Percentiles rank a stretch among this genome's conserved stretches.
Conservation (phyloP, 2,329 filamentous ascomycete genomes). For the Acrocalymma vagum region DNA sequence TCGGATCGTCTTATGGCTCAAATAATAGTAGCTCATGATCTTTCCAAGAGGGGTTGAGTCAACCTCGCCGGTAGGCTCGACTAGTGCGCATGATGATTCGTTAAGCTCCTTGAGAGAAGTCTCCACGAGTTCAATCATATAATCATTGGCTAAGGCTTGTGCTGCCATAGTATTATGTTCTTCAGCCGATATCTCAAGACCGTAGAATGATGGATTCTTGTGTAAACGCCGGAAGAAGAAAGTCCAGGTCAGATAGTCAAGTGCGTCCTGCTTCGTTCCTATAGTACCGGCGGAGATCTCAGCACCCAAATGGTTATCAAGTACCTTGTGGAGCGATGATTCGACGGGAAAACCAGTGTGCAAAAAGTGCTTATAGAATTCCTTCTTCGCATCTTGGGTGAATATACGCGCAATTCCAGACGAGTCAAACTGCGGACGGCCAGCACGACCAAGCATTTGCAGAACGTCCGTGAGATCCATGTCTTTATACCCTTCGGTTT, state of each 20-base stretch:
- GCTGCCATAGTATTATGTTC: slow-evolving; percentile 89
- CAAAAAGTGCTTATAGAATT: slow-evolving; percentile 99
- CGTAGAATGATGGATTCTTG: slow-evolving; percentile 98
- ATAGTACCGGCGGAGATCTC: slow-evolving; percentile 95
- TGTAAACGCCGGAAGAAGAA: slow-evolving; percentile 98
- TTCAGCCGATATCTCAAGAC: slow-evolving; percentile 89
- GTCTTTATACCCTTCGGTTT: slow-evolving; percentile 96
- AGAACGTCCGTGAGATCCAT: slow-evolving; percentile 99
- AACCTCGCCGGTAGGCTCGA: slow-evolving; percentile 87
- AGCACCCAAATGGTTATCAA: slow-evolving; percentile 96
- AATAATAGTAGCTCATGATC: slow-evolving; percentile 99
- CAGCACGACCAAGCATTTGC: slow-evolving; percentile 96
- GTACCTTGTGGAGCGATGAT: slow-evolving; percentile 91
- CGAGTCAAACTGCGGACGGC: slow-evolving; percentile 94
- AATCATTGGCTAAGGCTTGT: slow-evolving; percentile 88
- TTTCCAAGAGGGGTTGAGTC: slow-evolving; percentile 91
- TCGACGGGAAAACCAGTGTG: slow-evolving; percentile 98
- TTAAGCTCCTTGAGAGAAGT: slow-evolving; percentile 83
- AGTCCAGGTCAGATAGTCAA: slow-evolving; percentile 98
- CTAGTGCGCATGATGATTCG: slow-evolving; percentile 81
- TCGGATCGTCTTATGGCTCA: slow-evolving; percentile 90
- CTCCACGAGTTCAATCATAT: slow-evolving; percentile 92
- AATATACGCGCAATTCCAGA: slow-evolving; percentile 97
- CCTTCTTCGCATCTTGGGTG: slow-evolving; percentile 96
- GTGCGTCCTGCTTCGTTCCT: slow-evolving; percentile 91